These are phyloP conservation scores for Ophiostoma perfectum DNA, from an alignment of 2,329 filamentous ascomycete genomes.

Conservation along the genomic window DNA sequence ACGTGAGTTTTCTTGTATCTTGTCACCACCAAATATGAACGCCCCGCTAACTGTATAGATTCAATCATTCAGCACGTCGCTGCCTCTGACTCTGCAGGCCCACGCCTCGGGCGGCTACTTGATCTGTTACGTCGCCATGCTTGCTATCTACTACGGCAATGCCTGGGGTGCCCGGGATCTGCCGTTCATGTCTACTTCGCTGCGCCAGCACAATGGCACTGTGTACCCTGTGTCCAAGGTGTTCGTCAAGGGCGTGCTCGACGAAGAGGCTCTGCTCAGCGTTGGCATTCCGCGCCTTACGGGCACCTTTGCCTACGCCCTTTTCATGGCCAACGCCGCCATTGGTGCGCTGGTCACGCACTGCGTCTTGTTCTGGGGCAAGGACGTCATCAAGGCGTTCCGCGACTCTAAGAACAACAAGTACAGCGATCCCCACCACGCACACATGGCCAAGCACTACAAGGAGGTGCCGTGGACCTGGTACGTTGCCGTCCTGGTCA, in stretches of 20 bases:
- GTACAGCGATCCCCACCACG: slow-evolving; percentile 48
- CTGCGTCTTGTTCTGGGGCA: slow-evolving; percentile 50
- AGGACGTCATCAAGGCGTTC: slow-evolving; percentile 45
- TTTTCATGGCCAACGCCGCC: slow-evolving; percentile 54
- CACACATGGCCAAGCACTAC: slow-evolving; percentile 48
- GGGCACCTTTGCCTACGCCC: slow-evolving; percentile 46
- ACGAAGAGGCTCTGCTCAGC: slow-evolving; percentile 37
- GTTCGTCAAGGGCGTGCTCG: slow-evolving; percentile 39
- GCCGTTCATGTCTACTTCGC: slow-evolving; percentile 51
- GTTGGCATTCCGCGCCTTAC: slow-evolving; percentile 45
- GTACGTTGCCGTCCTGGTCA: slow-evolving; percentile 39
- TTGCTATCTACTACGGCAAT: slow-evolving; percentile 48
- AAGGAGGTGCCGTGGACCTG: slow-evolving; percentile 48
- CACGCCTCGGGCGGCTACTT: slow-evolving; percentile 44
- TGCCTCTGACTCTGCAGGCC: slow-evolving; percentile 47
- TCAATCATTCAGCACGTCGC: slow-evolving; percentile 48
- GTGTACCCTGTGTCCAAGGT: slow-evolving; percentile 39
- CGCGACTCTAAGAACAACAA: slow-evolving; percentile 41
- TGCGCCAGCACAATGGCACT: slow-evolving; percentile 39
- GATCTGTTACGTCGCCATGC: slow-evolving; percentile 46
- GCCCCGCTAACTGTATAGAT: slow-evolving; percentile 37
- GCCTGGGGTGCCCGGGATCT: slow-evolving; percentile 42
- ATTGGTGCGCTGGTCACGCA: slow-evolving; percentile 53
- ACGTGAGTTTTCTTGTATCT: slow-evolving; percentile 37
- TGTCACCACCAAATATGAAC: too few relatives aligned